These are phyloP conservation scores for Corymbia citriodora DNA, from an alignment of 441 rosid species.

Conservation along the genomic window DNA sequence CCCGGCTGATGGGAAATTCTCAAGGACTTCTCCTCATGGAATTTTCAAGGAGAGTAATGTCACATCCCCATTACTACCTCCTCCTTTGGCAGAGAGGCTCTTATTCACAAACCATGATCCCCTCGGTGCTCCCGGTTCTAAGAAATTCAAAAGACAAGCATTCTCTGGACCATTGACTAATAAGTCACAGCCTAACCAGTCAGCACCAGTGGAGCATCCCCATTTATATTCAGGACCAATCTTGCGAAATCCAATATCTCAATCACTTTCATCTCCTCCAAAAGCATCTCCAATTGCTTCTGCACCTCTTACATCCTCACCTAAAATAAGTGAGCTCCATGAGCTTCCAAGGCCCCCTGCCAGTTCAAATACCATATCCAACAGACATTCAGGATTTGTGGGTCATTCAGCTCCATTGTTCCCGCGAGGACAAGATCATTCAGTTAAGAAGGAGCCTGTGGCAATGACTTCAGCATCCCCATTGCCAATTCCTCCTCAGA, in stretches of 20 bases:
- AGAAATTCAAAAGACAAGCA: conserved; percentile 45
- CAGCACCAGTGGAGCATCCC: conserved; percentile 30
- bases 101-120: conserved; percentile 31
- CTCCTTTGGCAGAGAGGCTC: conserved; percentile 45
- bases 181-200: conserved; percentile 32
- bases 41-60: conserved; percentile 58
- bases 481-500: conserved; percentile 46
- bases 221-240: conserved; percentile 68
- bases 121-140: conserved; percentile 11
- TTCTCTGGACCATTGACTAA: conserved; percentile 57
- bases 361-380: conserved; percentile 23
- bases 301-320: conserved; percentile 50
- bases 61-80: conserved; percentile 30
- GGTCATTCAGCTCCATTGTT: conserved; percentile 59
- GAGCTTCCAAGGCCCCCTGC: conserved; percentile 76
- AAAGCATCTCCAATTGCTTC: conserved; percentile 46
- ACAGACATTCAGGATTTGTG: conserved; percentile 24
- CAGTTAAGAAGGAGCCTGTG: conserved; percentile 21
- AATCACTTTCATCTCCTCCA: conserved; percentile 32
- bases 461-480: conserved; percentile 43
- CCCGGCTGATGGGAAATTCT: conserved; percentile 34
- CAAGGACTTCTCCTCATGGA: conserved; percentile 21
- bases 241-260: conserved; percentile 39
- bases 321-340: conserved; percentile 71
- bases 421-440: conserved; percentile 31